phyloP scores from a whole-genome alignment of 805 yeast species.

The Wickerhamiella domercqiae region DNA sequence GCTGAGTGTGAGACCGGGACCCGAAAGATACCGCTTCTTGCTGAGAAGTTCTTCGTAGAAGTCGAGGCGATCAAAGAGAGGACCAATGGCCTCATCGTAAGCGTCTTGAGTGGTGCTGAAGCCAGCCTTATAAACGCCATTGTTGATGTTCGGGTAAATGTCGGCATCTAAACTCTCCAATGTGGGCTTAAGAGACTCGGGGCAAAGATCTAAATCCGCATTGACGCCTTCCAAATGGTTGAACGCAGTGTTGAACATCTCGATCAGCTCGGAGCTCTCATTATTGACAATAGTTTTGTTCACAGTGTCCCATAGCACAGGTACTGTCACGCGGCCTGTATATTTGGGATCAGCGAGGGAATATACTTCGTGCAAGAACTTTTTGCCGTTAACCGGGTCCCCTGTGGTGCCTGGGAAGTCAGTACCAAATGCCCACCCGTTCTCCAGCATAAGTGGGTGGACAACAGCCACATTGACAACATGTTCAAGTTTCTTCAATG shows the following conservation, averaged over 20 bases:
- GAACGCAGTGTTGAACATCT: slow-evolving; percentile 66
- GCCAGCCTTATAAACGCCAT: slow-evolving; percentile 88
- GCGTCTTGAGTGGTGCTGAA: slow-evolving; percentile 75
- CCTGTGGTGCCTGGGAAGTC: slow-evolving; percentile 35
- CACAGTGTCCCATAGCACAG: slow-evolving; percentile 81
- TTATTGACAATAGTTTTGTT: slow-evolving; percentile 54
- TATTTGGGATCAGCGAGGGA: slow-evolving; percentile 61
- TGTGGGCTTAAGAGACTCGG: slow-evolving; percentile 33
- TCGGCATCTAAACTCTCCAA: slow-evolving; percentile 70
- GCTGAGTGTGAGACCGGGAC: slow-evolving; percentile 67
- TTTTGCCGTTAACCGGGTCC: slow-evolving; percentile 45
- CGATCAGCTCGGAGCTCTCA: slow-evolving; percentile 76
- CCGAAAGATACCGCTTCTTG: slow-evolving; percentile 36
- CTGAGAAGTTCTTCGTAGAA: slow-evolving; percentile 24
- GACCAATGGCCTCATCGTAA: slow-evolving; percentile 52
- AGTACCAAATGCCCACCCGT: slow-evolving; percentile 75
- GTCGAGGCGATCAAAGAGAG: slow-evolving; percentile 49
- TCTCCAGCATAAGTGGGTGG: slow-evolving; percentile 75
- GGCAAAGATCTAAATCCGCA: slow-evolving; percentile 40
- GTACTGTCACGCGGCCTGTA: slow-evolving; percentile 77
- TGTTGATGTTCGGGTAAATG: slow-evolving; percentile 75
- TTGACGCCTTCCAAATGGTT: slow-evolving; percentile 27
- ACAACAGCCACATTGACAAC: slow-evolving; percentile 48
- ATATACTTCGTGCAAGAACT: slow-evolving; percentile 56
- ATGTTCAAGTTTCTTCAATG: slow-evolving; percentile 57